These are phyloP conservation scores for Discostella stelligeroides DNA, from an alignment of 108 stramenopile species.

Conservation along the genomic window DNA sequence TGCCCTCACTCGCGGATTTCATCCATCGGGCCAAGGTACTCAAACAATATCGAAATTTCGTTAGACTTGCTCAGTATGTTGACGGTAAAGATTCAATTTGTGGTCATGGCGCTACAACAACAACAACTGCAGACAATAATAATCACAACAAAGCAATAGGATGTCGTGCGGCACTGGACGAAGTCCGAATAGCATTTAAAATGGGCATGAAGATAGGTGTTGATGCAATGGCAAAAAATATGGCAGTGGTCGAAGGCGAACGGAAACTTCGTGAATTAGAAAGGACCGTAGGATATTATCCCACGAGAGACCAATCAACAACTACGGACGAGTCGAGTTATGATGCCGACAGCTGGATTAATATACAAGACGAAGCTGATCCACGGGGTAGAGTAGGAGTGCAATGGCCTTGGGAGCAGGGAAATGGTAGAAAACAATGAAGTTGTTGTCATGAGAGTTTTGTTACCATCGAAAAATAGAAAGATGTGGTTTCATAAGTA, in stretches of 20 bases:
- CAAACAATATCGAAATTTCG: constrained; percentile 66
- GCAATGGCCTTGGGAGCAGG: constrained; percentile 72
- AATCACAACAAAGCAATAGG: constrained; percentile 22
- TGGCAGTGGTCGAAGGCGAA: constrained; percentile 66
- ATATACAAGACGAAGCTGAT: constrained; percentile 74
- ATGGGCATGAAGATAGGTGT: constrained; percentile 37
- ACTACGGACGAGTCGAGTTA: constrained; percentile 19
- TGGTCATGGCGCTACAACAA: not conserved
- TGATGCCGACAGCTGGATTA: constrained; percentile 72
- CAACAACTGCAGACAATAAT: too few relatives aligned
- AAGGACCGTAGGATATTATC: constrained; percentile 55
- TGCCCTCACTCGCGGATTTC: constrained; percentile 77
- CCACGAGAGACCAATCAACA: constrained; percentile 7
- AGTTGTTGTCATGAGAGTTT: too few relatives aligned
- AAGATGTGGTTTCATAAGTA: not conserved
- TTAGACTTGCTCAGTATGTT: constrained; percentile 52
- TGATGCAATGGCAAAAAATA: constrained; percentile 57
- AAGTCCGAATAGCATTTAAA: constrained; percentile 41
- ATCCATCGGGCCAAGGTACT: constrained; percentile 66
- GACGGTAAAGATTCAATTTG: constrained; percentile 19
- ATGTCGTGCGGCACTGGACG: constrained; percentile 56
- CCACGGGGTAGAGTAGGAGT: constrained; percentile 76
- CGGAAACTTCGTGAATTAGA: constrained; percentile 57
- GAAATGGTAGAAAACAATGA: not conserved
- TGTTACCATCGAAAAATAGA: too few relatives aligned